phyloP scores from a whole-genome alignment of 352 stramenopile genomes.

The Peronospora belbahrii region DNA sequence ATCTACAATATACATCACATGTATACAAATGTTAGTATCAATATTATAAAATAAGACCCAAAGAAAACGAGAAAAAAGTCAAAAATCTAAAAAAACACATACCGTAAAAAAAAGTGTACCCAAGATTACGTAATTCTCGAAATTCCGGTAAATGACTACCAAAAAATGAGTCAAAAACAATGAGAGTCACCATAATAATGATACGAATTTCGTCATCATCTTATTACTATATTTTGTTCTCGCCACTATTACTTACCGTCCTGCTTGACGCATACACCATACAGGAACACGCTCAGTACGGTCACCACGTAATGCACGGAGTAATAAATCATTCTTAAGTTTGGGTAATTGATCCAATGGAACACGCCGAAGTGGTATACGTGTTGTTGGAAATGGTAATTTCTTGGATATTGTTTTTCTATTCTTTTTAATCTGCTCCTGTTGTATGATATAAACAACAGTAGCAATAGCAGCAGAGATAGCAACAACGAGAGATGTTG shows the following conservation, averaged over 20 bases:
- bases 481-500: constrained; percentile 25
- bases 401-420: constrained; percentile 11
- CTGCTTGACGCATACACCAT: constrained; percentile 97
- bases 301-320: constrained; percentile 82
- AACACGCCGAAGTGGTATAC: constrained; percentile 66
- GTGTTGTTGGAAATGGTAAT: constrained; percentile 51
- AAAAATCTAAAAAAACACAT: neutral
- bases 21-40: neutral
- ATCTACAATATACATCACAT: constrained; percentile 42
- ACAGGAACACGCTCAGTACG: constrained; percentile 88
- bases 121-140: constrained; percentile 66
- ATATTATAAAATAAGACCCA: neutral
- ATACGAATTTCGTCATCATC: no score
- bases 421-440: constrained; percentile 30
- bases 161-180: neutral
- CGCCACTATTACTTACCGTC: constrained; percentile 49
- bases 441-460: constrained; percentile 52
- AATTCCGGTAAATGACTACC: constrained; percentile 88
- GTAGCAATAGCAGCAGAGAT: constrained; percentile 51
- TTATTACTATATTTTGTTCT: no score
- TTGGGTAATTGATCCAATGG: constrained; percentile 62
- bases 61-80: neutral
- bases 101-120: constrained; percentile 89
- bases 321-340: constrained; percentile 86
- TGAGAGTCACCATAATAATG: no score